A percentile compares a stretch with the other conserved stretches of the same genome.
Evolutionary conservation across 306 rosid genomes (phyloP).

Genomic region (Geum urbanum): DNA sequence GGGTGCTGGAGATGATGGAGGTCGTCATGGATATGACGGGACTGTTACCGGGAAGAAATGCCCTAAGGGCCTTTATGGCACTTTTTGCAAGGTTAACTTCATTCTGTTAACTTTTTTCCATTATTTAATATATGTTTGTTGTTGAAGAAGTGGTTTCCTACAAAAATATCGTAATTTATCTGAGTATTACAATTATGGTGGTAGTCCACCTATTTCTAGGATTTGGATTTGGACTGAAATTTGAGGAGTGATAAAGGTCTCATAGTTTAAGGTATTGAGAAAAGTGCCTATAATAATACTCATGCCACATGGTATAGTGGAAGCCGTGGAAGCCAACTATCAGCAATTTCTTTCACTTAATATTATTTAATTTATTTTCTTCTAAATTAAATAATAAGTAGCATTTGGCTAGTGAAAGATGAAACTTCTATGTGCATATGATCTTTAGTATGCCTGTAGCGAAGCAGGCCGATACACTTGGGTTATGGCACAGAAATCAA

Average conservation of each 20-base stretch:
- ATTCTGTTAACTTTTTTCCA: conserved; percentile 12
- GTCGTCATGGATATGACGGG: conserved; percentile 69
- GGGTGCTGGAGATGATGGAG: conserved; percentile 75
- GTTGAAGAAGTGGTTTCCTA: neutral
- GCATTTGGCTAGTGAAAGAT: neutral
- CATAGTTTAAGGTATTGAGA: neutral
- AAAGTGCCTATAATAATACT: neutral
- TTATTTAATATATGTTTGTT: neutral
- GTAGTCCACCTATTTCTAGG: too few species aligned
- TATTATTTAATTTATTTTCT: too few species aligned
- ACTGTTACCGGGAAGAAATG: conserved; percentile 84
- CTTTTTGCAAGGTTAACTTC: conserved; percentile 70
- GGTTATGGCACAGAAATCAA: neutral
- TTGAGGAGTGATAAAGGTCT: neutral
- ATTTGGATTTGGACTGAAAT: neutral
- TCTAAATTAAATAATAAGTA: neutral
- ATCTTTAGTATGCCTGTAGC: neutral
- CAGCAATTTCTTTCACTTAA: too few species aligned
- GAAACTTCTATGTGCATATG: neutral
- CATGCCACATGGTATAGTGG: neutral
- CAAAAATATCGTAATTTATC: neutral
- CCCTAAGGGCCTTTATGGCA: conserved; percentile 89
- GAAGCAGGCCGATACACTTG: neutral
- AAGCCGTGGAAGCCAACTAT: neutral
- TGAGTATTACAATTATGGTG: neutral